Evolutionary conservation across 352 stramenopile genomes (phyloP).

Genomic region (Aphanomyces astaci): DNA sequence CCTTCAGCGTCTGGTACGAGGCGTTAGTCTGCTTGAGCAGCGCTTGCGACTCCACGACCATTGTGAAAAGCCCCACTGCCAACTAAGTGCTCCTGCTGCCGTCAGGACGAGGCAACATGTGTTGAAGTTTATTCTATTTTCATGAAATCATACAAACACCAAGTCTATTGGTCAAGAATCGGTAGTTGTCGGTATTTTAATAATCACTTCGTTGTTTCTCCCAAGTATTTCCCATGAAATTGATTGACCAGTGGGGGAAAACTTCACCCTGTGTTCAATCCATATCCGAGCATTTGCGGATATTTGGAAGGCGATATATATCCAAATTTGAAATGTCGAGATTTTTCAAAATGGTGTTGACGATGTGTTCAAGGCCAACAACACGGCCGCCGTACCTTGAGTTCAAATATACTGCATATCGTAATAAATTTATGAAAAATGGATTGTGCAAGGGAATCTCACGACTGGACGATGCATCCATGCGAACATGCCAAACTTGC

Average conservation of each 20-base stretch:
- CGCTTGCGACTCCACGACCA: slow-evolving; percentile 11
- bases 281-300: too few species aligned
- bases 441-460: too few species aligned
- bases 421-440: too few species aligned
- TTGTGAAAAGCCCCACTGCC: neutral
- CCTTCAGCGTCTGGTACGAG: slow-evolving; percentile 17
- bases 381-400: too few species aligned
- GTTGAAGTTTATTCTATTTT: neutral
- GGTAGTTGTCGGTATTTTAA: neutral
- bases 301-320: too few species aligned
- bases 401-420: too few species aligned
- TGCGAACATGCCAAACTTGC: too few species aligned
- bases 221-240: neutral
- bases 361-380: too few species aligned
- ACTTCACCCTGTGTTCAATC: neutral
- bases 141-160: neutral
- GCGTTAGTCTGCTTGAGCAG: slow-evolving; percentile 5
- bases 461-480: too few species aligned
- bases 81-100: neutral
- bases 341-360: too few species aligned
- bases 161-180: neutral
- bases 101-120: neutral
- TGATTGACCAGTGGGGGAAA: neutral
- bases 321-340: too few species aligned
- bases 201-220: neutral